Evolutionary conservation across 352 stramenopile species (phyloP).

Genomic region (Phytophthora cactorum): DNA sequence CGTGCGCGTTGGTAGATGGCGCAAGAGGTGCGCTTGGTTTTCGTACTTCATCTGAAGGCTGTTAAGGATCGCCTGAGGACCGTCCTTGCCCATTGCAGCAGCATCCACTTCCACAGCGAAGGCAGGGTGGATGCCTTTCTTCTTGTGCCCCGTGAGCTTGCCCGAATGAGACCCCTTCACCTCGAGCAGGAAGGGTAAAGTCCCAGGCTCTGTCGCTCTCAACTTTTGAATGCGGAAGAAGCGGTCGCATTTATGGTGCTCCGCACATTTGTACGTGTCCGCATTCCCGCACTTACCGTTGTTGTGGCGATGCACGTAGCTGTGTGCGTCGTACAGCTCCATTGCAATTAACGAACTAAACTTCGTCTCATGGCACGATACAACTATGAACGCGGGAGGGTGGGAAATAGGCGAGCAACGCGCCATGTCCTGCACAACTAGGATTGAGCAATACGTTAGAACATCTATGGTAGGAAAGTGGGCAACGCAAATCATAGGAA

Average conservation of each 20-base stretch:
- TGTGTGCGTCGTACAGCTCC: not conserved
- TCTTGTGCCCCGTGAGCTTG: not conserved
- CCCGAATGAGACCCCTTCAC: not conserved
- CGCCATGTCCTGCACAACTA: not conserved
- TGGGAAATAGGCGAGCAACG: not conserved
- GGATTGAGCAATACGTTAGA: not conserved
- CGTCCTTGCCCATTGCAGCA: not conserved
- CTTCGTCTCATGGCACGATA: not conserved
- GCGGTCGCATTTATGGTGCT: not conserved
- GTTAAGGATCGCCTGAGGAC: not conserved
- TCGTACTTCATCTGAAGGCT: not conserved
- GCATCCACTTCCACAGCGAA: not conserved
- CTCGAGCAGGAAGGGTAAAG: not conserved
- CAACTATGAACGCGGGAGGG: conserved; percentile 19
- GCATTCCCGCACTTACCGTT: not conserved
- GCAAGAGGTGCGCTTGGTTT: not conserved
- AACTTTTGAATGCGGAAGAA: not conserved
- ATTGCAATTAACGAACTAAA: not conserved
- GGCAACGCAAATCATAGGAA: not conserved
- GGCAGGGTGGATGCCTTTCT: not conserved
- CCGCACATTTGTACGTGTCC: not conserved
- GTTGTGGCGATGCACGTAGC: not conserved
- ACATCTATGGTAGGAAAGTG: not conserved
- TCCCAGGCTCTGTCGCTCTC: not conserved
- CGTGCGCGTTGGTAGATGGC: not conserved